Conservation (phyloP, 2,329 filamentous ascomycete species). For the Diaporthe vaccinii region DNA sequence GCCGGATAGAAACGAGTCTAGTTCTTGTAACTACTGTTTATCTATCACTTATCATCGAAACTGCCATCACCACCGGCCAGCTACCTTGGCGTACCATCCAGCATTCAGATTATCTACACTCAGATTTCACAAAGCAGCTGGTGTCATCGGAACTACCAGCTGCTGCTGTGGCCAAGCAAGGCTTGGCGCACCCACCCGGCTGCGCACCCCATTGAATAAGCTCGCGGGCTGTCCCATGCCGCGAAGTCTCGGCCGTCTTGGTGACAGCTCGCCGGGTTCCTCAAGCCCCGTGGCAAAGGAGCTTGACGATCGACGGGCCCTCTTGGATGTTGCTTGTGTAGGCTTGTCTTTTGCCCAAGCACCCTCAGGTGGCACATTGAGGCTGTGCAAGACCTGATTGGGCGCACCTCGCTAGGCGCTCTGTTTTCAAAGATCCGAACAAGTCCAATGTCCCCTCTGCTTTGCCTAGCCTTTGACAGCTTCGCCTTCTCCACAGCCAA, state of each 20-base stretch:
- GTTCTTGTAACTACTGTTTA: not conserved
- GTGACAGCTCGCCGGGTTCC: conserved; percentile 5
- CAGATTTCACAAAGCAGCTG: not conserved
- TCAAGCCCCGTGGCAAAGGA: conserved; percentile 25
- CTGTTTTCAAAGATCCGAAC: conserved; percentile 10
- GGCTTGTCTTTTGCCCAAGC: conserved; percentile 10
- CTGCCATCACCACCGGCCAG: not conserved
- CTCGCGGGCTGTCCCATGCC: conserved; percentile 27
- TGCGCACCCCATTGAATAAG: conserved; percentile 26
- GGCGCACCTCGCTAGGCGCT: not conserved
- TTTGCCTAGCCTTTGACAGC: conserved; percentile 5
- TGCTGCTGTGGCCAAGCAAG: conserved; percentile 18
- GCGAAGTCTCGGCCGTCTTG: conserved; percentile 28
- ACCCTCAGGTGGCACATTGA: conserved; percentile 26
- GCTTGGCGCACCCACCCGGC: conserved; percentile 26
- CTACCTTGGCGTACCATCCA: not conserved
- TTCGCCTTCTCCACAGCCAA: conserved; percentile 11
- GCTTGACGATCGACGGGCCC: conserved; percentile 25
- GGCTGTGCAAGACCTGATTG: conserved; percentile 34
- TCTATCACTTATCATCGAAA: not conserved
- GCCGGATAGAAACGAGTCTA: not conserved
- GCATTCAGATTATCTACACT: not conserved
- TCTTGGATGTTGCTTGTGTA: conserved; percentile 28
- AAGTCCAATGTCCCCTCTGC: not conserved
- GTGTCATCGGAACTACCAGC: not conserved